phyloP scores from a whole-genome alignment of 257 asterid genomes.

The Marsdenia floribunda region DNA sequence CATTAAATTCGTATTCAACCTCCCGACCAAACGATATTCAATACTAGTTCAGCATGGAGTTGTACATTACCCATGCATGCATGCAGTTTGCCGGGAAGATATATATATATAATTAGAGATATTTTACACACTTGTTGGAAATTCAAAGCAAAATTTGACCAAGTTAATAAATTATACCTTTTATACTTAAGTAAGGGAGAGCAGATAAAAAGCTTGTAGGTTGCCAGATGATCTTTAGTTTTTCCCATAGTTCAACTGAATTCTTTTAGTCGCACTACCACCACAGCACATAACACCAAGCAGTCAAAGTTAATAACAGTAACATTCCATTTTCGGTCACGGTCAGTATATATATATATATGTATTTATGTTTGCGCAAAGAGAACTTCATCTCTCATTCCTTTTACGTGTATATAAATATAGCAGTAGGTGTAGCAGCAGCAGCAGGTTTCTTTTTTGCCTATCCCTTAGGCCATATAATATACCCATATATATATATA shows the following conservation, averaged over 20 bases:
- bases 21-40: too few species aligned
- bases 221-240: background rate
- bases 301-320: background rate
- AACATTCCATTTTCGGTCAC: background rate
- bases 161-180: too few species aligned
- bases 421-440: too few species aligned
- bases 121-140: background rate
- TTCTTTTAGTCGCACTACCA: background rate
- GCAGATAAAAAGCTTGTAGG: background rate
- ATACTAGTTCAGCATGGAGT: too few species aligned
- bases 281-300: background rate
- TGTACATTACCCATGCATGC: background rate
- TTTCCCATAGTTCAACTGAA: slow-evolving; percentile 4
- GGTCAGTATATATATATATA: too few species aligned
- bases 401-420: too few species aligned
- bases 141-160: background rate
- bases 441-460: background rate
- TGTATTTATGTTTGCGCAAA: background rate
- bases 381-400: background rate
- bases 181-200: too few species aligned
- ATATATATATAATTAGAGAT: too few species aligned
- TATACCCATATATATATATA: slow-evolving; percentile 10
- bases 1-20: too few species aligned
- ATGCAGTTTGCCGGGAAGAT: background rate
- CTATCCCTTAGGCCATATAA: background rate